Conservation (phyloP, 2,329 filamentous ascomycete genomes). For the Shiraia bambusicola region DNA sequence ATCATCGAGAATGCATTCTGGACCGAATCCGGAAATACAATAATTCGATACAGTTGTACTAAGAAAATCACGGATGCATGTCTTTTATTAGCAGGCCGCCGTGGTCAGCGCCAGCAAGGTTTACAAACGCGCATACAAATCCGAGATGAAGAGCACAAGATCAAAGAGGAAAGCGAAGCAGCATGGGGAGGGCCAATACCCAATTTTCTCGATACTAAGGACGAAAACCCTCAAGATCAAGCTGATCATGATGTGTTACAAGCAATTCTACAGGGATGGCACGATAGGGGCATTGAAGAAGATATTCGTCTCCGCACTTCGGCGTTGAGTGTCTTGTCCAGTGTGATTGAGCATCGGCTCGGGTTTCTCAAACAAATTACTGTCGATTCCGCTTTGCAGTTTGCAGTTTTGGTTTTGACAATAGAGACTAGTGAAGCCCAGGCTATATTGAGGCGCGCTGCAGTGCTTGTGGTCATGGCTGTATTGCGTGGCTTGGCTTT, state of each 20-base stretch:
- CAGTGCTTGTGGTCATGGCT: conserved; percentile 63
- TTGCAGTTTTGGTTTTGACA: conserved; percentile 63
- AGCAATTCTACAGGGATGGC: conserved; percentile 68
- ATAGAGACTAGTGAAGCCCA: conserved; percentile 62
- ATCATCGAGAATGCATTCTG: conserved; percentile 23
- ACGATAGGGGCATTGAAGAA: conserved; percentile 63
- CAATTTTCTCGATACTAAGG: conserved; percentile 34
- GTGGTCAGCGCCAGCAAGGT: conserved; percentile 62
- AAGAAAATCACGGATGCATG: conserved; percentile 56
- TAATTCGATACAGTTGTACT: conserved; percentile 9
- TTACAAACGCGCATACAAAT: conserved; percentile 59
- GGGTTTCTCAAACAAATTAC: conserved; percentile 45
- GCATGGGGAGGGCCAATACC: conserved; percentile 57
- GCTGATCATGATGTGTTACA: conserved; percentile 52
- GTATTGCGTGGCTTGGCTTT: conserved; percentile 62
- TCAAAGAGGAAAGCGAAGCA: conserved; percentile 53
- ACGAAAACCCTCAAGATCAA: conserved; percentile 29
- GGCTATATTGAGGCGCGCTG: conserved; percentile 67
- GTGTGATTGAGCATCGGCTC: conserved; percentile 58
- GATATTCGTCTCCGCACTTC: conserved; percentile 71
- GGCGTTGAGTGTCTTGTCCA: conserved; percentile 65
- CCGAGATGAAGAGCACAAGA: conserved; percentile 51
- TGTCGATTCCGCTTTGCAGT: conserved; percentile 57
- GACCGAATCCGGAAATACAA: conserved; percentile 1
- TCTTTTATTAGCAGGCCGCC: conserved; percentile 64